Evolutionary conservation across 208 protist species (phyloP).

Genomic region (Trypanosoma caninum): DNA sequence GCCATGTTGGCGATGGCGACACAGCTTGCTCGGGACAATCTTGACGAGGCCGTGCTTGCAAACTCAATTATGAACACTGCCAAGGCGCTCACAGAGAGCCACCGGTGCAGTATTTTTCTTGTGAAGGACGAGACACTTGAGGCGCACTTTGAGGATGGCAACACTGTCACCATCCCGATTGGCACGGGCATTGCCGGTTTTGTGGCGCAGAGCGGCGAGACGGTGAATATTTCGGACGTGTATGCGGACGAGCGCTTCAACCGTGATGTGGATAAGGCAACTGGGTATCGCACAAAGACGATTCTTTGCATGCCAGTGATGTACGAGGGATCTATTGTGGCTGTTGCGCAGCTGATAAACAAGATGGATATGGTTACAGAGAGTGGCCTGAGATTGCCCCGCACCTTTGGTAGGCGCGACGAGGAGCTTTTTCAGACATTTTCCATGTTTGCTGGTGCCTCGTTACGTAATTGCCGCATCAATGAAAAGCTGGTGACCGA

Average conservation of each 20-base stretch:
- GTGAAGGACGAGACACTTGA: slow-evolving; percentile 49
- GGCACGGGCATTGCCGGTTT: slow-evolving; percentile 66
- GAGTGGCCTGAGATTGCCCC: slow-evolving; percentile 43
- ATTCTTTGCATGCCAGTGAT: slow-evolving; percentile 72
- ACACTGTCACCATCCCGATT: slow-evolving; percentile 46
- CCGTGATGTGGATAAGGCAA: slow-evolving; percentile 58
- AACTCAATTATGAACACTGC: slow-evolving; percentile 80
- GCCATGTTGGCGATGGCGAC: slow-evolving; percentile 84
- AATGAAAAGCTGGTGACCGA: slow-evolving; percentile 57
- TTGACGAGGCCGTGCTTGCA: slow-evolving; percentile 67
- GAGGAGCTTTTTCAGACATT: slow-evolving; percentile 73
- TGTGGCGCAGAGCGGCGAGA: slow-evolving; percentile 48
- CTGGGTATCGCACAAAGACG: slow-evolving; percentile 63
- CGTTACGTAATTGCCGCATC: slow-evolving; percentile 67
- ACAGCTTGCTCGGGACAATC: slow-evolving; percentile 69
- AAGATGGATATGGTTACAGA: slow-evolving; percentile 62
- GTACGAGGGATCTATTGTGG: slow-evolving; percentile 65
- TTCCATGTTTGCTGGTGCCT: slow-evolving; percentile 66
- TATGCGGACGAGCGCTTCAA: slow-evolving; percentile 74
- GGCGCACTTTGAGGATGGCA: slow-evolving; percentile 73
- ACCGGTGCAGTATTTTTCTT: slow-evolving; percentile 70
- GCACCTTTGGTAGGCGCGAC: slow-evolving; percentile 49
- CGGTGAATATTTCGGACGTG: slow-evolving; percentile 67
- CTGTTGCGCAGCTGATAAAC: slow-evolving; percentile 76
- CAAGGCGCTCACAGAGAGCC: slow-evolving; percentile 64